These are phyloP conservation scores for Melastoma candidum DNA, from an alignment of 441 rosid species.

Conservation along the genomic window DNA sequence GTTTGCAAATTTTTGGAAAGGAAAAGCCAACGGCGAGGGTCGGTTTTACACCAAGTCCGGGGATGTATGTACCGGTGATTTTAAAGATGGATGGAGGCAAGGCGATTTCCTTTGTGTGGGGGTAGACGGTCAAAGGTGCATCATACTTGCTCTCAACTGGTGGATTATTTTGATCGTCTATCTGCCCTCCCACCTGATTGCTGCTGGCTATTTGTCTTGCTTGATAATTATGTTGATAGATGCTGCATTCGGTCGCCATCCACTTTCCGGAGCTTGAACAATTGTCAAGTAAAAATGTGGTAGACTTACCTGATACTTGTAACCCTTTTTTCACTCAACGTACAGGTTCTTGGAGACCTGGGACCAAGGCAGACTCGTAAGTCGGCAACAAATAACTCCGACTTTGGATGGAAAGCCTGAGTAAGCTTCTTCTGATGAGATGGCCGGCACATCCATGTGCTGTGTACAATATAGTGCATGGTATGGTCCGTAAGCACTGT, in stretches of 20 bases:
- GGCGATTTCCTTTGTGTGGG: constrained; percentile 72
- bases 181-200: neutral
- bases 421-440: too few species aligned
- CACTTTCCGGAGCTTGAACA: neutral
- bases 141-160: neutral
- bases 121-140: constrained; percentile 73
- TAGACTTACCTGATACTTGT: neutral
- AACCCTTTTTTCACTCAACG: neutral
- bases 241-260: neutral
- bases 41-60: constrained; percentile 86
- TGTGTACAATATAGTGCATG: too few species aligned
- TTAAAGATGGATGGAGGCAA: constrained; percentile 88
- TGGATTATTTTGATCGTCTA: neutral
- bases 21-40: constrained; percentile 88
- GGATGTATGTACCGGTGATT: constrained; percentile 73
- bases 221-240: too few species aligned
- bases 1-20: constrained; percentile 99
- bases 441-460: too few species aligned
- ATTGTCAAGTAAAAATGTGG: neutral
- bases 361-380: constrained; percentile 63
- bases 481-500: too few species aligned
- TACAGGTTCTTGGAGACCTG: constrained; percentile 68
- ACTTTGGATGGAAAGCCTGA: constrained; percentile 1
- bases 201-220: too few species aligned
- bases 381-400: constrained; percentile 45